Evolutionary conservation across 2,329 filamentous ascomycete genomes (phyloP).

Genomic region (Cladosporium colombiae): DNA sequence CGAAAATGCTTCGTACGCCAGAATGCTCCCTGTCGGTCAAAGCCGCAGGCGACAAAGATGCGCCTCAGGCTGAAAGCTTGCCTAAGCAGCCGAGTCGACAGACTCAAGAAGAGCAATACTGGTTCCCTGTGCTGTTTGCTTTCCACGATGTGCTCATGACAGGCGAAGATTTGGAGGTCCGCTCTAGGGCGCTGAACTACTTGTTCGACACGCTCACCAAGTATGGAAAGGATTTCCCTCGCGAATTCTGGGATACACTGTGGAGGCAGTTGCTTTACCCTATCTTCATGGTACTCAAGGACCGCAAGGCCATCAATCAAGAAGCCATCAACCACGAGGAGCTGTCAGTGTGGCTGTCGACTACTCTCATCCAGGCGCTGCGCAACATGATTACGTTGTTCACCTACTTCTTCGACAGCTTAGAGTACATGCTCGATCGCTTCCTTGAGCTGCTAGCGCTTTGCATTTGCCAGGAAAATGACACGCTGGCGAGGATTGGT

Average conservation of each 20-base stretch:
- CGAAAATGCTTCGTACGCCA: slow-evolving; percentile 91
- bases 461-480: slow-evolving; percentile 98
- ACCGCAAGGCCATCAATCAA: slow-evolving; percentile 84
- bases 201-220: slow-evolving; percentile 91
- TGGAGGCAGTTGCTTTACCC: slow-evolving; percentile 97
- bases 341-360: slow-evolving; percentile 96
- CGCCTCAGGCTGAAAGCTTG: slow-evolving; percentile 52
- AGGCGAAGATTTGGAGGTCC: slow-evolving; percentile 94
- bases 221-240: slow-evolving; percentile 87
- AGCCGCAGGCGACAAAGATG: slow-evolving; percentile 47
- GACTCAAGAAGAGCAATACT: slow-evolving; percentile 94
- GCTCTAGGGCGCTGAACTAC: slow-evolving; percentile 85
- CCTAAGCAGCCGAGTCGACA: slow-evolving; percentile 71
- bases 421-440: slow-evolving; percentile 98
- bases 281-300: slow-evolving; percentile 97
- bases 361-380: slow-evolving; percentile 97
- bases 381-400: slow-evolving; percentile 98
- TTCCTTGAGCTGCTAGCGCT: slow-evolving; percentile 91
- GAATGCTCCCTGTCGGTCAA: slow-evolving; percentile 86
- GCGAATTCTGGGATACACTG: slow-evolving; percentile 97
- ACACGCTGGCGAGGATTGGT: slow-evolving; percentile 95
- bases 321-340: slow-evolving; percentile 96
- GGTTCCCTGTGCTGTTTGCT: slow-evolving; percentile 96
- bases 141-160: slow-evolving; percentile 99
- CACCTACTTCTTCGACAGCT: slow-evolving; percentile 93